Percentiles rank a stretch among this genome's conserved stretches.
Conservation (phyloP, 345 rosid species). For the Cardiospermum halicacabum region DNA sequence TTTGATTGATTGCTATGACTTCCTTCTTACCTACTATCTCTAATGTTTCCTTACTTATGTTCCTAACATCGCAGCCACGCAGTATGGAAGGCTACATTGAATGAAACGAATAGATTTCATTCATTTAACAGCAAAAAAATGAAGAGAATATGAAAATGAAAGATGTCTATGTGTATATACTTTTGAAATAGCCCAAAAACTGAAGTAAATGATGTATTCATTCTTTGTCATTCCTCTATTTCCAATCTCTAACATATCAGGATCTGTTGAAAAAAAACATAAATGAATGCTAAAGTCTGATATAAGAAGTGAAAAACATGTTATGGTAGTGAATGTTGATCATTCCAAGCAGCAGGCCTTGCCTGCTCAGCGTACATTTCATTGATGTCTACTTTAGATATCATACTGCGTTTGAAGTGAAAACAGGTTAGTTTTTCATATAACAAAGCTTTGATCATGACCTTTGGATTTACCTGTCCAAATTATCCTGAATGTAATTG, state of each 20-base stretch:
- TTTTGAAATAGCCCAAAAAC: conserved; percentile 92
- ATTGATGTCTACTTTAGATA: conserved; percentile 57
- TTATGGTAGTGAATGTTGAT: conserved; percentile 25
- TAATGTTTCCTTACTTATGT: conserved; percentile 47
- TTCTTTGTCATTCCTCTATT: conserved; percentile 91
- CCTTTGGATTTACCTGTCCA: conserved; percentile 43
- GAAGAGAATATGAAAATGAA: neutral
- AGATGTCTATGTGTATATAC: no score
- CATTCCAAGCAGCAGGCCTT: conserved; percentile 94
- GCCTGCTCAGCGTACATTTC: conserved; percentile 72
- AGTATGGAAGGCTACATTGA: conserved; percentile 67
- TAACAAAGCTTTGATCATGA: neutral
- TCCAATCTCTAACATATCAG: conserved; percentile 98
- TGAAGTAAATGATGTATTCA: conserved; percentile 79
- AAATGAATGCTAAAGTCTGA: neutral
- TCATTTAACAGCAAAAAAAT: no score
- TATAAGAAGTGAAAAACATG: neutral
- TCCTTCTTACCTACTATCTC: conserved; percentile 64
- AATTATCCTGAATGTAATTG: conserved; percentile 57
- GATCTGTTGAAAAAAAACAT: conserved; percentile 39
- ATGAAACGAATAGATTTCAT: no score
- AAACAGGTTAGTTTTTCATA: neutral
- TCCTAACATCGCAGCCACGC: conserved; percentile 75
- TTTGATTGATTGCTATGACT: conserved; percentile 81
- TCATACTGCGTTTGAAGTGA: conserved; percentile 44